A percentile compares a stretch with the other conserved stretches of the same genome.
Evolutionary conservation across 768 basidiomycete genomes (phyloP).

Genomic region (Pisolithus albus): DNA sequence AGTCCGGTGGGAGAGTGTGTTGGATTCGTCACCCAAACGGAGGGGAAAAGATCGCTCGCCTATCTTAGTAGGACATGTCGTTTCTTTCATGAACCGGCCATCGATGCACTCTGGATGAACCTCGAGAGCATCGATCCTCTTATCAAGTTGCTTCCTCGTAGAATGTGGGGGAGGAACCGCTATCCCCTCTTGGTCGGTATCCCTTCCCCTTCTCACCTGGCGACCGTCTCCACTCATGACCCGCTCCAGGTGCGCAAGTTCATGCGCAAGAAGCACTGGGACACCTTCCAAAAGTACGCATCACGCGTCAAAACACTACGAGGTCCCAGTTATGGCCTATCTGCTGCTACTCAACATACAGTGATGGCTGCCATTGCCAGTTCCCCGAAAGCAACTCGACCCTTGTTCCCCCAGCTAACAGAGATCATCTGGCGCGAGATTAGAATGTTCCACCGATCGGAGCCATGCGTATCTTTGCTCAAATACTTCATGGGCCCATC

Average conservation of each 20-base stretch:
- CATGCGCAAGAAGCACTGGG: slow-evolving; percentile 23
- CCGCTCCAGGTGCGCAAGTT: slow-evolving; percentile 15
- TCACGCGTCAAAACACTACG: slow-evolving; percentile 17
- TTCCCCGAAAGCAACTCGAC: slow-evolving; percentile 9
- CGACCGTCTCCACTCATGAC: neutral
- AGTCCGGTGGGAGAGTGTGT: too few relatives aligned
- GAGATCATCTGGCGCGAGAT: slow-evolving; percentile 21
- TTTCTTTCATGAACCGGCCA: slow-evolving; percentile 13
- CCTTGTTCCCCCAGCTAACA: slow-evolving; percentile 21
- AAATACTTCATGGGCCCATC: slow-evolving; percentile 18
- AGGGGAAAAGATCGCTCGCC: slow-evolving; percentile 20
- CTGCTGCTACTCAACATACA: slow-evolving; percentile 12
- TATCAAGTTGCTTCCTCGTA: slow-evolving; percentile 18
- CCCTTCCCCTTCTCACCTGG: neutral
- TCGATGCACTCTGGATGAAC: slow-evolving; percentile 25
- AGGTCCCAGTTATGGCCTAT: slow-evolving; percentile 17
- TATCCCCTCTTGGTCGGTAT: slow-evolving; percentile 16
- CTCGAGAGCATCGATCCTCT: slow-evolving; percentile 23
- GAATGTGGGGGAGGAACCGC: slow-evolving; percentile 21
- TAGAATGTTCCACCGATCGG: slow-evolving; percentile 15
- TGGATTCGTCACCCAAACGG: neutral
- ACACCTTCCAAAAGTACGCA: slow-evolving; percentile 18
- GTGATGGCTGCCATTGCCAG: slow-evolving; percentile 12
- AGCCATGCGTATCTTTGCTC: slow-evolving; percentile 20
- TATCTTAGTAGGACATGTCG: slow-evolving; percentile 23